Base-by-base conservation (phyloP, 2,329 filamentous ascomycete species). In the Pseudocercospora vitis region DNA sequence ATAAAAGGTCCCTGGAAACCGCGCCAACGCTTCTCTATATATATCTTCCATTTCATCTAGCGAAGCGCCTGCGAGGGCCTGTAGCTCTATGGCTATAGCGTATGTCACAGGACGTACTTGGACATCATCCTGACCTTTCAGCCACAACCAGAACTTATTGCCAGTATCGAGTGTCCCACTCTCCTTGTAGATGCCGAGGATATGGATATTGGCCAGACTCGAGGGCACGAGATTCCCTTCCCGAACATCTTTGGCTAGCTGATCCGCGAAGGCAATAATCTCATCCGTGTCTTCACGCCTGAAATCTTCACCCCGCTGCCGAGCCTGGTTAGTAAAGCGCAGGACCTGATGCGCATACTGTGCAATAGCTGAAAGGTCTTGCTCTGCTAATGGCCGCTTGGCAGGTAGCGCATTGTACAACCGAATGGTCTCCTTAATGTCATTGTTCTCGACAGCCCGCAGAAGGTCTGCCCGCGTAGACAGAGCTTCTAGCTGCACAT, bases 31-130 rank as follows among this genome's bases (percentile, higher is more conserved):
- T 23, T 74, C 60, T 3, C 63, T 50, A 58, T 77, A 81, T 11
- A 81, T 54, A 1, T 63, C 59, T 56, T 81, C 78, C 14, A 80
- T 64, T 4, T 74, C 70, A 8, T 65, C 56, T 0, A 80, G 66
- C 3, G 61, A 59, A 46, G 65, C 64, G 9, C 73, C 71, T 46
- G 73, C 69, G 11, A 71, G 70, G 8, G 76, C 74, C 48, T 78
- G 64, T 33, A 78, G 63, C 57, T 80, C 76, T 24, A 81, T 78
- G 1, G 75, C 77, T 6, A 73, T 73, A 4, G 77, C 78, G 55
- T 80, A 80, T 0, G 76, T 73, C 3, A 69, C 64, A 12, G 68
- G 63, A 48, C 73, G 71, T 7, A 77, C 69, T 46, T 71, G 71
- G 4, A 66, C 63, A 14, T 76, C 71, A 42, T 73, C 71, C 57